These are phyloP conservation scores for Quercus aquifolioides DNA, from an alignment of 306 rosid genomes.

Conservation along the genomic window DNA sequence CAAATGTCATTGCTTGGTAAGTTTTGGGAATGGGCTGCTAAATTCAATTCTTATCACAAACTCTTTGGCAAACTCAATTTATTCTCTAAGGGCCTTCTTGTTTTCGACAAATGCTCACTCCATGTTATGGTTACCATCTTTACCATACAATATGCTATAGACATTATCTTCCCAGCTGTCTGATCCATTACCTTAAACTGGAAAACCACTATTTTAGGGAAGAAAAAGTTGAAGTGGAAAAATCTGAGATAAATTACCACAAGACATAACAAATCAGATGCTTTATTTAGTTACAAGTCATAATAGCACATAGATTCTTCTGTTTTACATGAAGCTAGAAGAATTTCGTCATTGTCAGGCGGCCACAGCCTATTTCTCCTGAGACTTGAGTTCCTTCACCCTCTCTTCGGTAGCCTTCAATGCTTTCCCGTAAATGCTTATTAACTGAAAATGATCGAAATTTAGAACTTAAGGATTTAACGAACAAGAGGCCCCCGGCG, in stretches of 20 bases:
- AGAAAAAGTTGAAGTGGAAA: neutral
- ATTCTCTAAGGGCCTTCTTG: neutral
- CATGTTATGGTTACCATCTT: neutral
- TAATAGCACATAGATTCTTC: neutral
- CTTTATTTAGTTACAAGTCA: neutral
- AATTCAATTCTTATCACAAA: neutral
- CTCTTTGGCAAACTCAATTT: neutral
- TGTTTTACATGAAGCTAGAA: constrained; percentile 3
- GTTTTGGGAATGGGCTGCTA: too few species aligned
- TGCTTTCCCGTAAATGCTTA: constrained; percentile 75
- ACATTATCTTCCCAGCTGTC: neutral
- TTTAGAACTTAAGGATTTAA: neutral
- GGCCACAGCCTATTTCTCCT: constrained; percentile 39
- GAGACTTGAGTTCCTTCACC: constrained; percentile 83
- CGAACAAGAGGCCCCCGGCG: neutral
- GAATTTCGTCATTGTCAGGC: constrained; percentile 18
- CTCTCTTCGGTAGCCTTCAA: constrained; percentile 64
- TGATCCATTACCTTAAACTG: neutral
- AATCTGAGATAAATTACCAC: neutral
- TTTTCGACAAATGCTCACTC: neutral
- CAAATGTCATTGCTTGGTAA: too few species aligned
- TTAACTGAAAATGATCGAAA: constrained; percentile 45
- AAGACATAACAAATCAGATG: neutral
- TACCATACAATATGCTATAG: neutral
- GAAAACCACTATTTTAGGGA: neutral